Evolutionary conservation across 768 basidiomycete species (phyloP), one percentile per base, ranked within the genome.

Genomic region (Tricholoma furcatifolium): DNA sequence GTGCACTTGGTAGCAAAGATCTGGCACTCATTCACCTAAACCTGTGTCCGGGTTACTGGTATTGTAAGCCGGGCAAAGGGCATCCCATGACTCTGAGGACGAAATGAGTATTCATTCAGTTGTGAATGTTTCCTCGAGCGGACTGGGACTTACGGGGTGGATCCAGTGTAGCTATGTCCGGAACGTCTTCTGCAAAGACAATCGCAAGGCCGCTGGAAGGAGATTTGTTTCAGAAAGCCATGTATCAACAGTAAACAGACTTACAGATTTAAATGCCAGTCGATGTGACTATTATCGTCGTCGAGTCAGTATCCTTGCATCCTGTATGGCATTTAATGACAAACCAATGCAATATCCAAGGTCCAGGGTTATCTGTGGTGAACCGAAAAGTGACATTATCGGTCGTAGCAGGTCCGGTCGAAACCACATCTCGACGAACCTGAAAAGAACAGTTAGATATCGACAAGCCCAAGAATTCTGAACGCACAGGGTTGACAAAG

Each of bases 301-400:
- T 27, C 7, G 27, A 27, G 27, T 27, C 3, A 27, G 27, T 27
- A 27, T 27, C 27, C 27, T 27, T 27, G 27, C 27, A 7, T 4
- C 27, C 40, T 23, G 20, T 32, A 43, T 44, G 20, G 35, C 17
- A 55, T 11, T 2, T 10, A 39, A 23, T n/a, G 27, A 57, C 67
- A 21, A 35, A 68, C 67, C 68, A 70, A 54, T 67, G 67, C 39
- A 70, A 51, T 35, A 70, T 63, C 75, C 82, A 82, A 20, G 79
- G 78, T 11, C 83, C 83, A 17, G 83, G 72, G 67, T 85, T 87
- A 63, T 88, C 82, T 1, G 85, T 81, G 18, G 65, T 62, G 69
- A 83, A 85, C 36, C 83, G 75, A 45, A 88, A 73, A 12, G 77
- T 79, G 21, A 79, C 75, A 24, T 72, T 70, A 56, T 76, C 73